Conservation (phyloP, 345 rosid species). For the Gossypioides kirkii region DNA sequence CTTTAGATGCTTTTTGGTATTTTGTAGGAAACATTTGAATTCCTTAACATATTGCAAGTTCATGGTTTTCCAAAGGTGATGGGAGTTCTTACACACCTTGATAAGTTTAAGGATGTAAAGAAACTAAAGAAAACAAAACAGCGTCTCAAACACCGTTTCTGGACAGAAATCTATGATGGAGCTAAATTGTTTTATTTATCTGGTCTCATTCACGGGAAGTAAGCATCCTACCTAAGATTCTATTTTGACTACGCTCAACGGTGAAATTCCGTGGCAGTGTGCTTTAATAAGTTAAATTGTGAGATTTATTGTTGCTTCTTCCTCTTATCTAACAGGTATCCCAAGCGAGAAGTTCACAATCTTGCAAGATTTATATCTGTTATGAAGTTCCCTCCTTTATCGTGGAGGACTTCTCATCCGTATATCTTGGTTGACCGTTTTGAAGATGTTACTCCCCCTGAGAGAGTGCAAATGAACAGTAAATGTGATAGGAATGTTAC, state of each 20-base stretch:
- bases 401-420: slow-evolving; percentile 93
- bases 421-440: slow-evolving; percentile 85
- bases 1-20: slow-evolving; percentile 12
- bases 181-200: slow-evolving; percentile 90
- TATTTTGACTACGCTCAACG: not conserved
- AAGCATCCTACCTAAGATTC: slow-evolving; percentile 27
- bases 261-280: slow-evolving; percentile 6
- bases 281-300: not conserved
- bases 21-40: slow-evolving; percentile 88
- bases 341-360: slow-evolving; percentile 75
- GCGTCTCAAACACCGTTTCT: slow-evolving; percentile 90
- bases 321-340: slow-evolving; percentile 49
- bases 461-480: slow-evolving; percentile 52
- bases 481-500: slow-evolving; percentile 90
- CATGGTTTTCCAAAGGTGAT: slow-evolving; percentile 93
- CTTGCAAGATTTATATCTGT: slow-evolving; percentile 79
- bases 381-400: slow-evolving; percentile 67
- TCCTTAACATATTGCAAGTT: slow-evolving; percentile 87
- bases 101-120: slow-evolving; percentile 83
- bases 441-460: slow-evolving; percentile 94
- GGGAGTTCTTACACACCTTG: slow-evolving; percentile 98
- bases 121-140: slow-evolving; percentile 84
- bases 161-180: slow-evolving; percentile 88
- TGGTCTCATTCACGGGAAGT: slow-evolving; percentile 86
- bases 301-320: slow-evolving; percentile 3